A percentile compares a stretch with the other conserved stretches of the same genome.
Conservation (phyloP, 768 basidiomycete genomes). For the Boletus fagicola region DNA sequence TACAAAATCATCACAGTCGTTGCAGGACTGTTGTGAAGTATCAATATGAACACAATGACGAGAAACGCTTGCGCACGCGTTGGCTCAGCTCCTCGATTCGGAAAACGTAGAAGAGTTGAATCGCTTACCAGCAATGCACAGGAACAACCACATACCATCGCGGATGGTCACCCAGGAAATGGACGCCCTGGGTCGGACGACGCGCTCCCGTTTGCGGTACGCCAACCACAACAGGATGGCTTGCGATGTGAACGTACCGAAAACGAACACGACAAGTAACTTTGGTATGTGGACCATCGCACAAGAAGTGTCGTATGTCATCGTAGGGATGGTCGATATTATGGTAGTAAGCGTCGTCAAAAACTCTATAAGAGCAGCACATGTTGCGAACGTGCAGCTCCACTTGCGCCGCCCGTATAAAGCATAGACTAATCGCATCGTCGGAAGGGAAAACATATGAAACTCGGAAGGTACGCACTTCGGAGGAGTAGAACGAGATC, state of each 20-base stretch:
- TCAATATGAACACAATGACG: neutral
- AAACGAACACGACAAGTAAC: constrained; percentile 4
- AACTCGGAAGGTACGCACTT: constrained; percentile 12
- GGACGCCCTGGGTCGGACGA: neutral
- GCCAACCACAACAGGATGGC: constrained; percentile 19
- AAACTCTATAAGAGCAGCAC: constrained; percentile 13
- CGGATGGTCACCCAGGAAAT: constrained; percentile 25
- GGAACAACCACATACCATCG: constrained; percentile 20
- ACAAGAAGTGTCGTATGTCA: constrained; percentile 18
- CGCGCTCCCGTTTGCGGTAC: constrained; percentile 12
- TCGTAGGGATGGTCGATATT: neutral
- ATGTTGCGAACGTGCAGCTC: neutral
- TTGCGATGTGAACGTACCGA: constrained; percentile 13
- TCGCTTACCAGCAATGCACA: constrained; percentile 16
- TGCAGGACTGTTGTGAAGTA: constrained; percentile 1
- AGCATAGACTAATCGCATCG: constrained; percentile 18
- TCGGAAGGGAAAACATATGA: neutral
- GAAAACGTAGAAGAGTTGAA: neutral
- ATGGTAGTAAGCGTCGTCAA: neutral
- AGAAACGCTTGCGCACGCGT: constrained; percentile 14
- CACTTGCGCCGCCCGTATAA: constrained; percentile 8
- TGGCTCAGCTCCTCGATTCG: neutral
- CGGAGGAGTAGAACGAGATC: constrained; percentile 23
- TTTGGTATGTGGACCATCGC: constrained; percentile 1
- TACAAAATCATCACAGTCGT: constrained; percentile 16